Percentiles rank a stretch among this genome's conserved stretches.
phyloP scores from a whole-genome alignment of 108 stramenopile species.

The Tribonema minus region DNA sequence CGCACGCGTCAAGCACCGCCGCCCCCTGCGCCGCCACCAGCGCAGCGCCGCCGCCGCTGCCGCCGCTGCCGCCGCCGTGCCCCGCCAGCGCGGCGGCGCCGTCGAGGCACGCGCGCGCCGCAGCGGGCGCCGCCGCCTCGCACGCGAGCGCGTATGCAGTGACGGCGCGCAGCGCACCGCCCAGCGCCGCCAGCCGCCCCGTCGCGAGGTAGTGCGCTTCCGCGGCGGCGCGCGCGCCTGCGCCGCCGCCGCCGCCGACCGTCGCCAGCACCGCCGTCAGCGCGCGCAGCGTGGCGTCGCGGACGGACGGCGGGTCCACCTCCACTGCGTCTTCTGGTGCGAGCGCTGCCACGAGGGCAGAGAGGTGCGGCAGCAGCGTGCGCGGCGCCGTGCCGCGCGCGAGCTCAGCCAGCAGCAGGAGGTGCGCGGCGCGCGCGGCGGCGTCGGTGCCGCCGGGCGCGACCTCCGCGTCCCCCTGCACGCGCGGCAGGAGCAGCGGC shows the following conservation, averaged over 20 bases:
- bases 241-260: neutral
- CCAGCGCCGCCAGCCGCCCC: neutral
- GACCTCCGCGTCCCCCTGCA: constrained; percentile 27
- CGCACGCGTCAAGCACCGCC: too few relatives aligned
- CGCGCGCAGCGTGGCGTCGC: neutral
- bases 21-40: too few relatives aligned
- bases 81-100: neutral
- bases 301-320: neutral
- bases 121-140: neutral
- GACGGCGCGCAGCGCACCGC: neutral
- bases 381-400: neutral
- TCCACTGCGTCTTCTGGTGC: neutral
- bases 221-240: neutral
- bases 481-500: constrained; percentile 16
- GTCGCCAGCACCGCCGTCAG: neutral
- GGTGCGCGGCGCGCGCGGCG: neutral
- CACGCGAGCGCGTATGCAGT: neutral
- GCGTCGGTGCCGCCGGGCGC: constrained; percentile 4
- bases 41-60: neutral
- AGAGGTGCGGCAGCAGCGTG: neutral
- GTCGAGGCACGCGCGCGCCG: neutral
- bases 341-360: neutral
- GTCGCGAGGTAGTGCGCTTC: neutral
- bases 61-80: neutral
- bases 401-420: neutral